Evolutionary conservation across 176 grass and related monocot genomes (phyloP).

Genomic region (Aechmea fasciata): DNA sequence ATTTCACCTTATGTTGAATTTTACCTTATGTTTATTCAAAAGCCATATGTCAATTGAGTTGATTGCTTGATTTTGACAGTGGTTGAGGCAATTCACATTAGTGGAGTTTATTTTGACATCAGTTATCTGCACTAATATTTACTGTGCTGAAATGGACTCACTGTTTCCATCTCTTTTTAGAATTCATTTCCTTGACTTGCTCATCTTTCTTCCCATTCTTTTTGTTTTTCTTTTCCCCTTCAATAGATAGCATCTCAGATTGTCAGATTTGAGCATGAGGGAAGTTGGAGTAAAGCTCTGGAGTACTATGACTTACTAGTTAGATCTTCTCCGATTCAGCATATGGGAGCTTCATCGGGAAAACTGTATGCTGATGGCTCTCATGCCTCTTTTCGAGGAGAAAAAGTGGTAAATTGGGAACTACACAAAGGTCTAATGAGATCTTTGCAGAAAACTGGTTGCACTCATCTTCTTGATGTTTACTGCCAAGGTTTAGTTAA

Average conservation of each 20-base stretch:
- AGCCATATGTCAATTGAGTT: too few relatives aligned
- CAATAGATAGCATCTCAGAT: conserved; percentile 78
- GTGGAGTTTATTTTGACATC: too few relatives aligned
- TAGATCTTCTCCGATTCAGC: conserved; percentile 46
- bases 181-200: neutral
- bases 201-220: conserved; percentile 4
- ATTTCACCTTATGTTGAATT: too few relatives aligned
- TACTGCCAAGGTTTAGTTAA: conserved; percentile 77
- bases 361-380: conserved; percentile 24
- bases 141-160: neutral
- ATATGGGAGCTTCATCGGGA: conserved; percentile 22
- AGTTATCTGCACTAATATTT: neutral
- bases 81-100: too few relatives aligned
- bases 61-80: too few relatives aligned
- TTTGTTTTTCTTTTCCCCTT: conserved; percentile 11
- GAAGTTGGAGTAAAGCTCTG: conserved; percentile 78
- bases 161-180: neutral
- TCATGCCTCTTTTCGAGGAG: conserved; percentile 31
- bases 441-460: conserved; percentile 97
- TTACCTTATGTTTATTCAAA: too few relatives aligned
- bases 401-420: conserved; percentile 51
- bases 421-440: conserved; percentile 84
- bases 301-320: conserved; percentile 93
- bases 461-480: conserved; percentile 83
- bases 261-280: conserved; percentile 85